Evolutionary conservation across 2,329 filamentous ascomycete species (phyloP), one percentile per base, ranked within the genome.

Genomic region (Paecilomyces sp.): DNA sequence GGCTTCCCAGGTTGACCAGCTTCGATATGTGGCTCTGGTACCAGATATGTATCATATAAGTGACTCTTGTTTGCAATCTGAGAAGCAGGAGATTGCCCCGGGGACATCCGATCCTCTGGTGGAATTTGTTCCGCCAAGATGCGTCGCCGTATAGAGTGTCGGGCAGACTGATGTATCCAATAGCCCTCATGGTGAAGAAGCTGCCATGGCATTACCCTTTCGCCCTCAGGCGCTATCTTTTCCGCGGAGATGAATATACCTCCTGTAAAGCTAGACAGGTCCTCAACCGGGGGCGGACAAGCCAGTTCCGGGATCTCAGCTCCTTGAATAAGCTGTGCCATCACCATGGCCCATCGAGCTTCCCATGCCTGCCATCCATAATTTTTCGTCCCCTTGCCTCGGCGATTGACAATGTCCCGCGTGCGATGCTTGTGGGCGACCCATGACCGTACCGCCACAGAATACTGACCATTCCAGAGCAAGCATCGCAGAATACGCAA

Each of bases 281-380:
- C 64, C 41, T 67, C 60, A 34, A 66, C 61, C 30, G 60, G 62
- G 31, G 71, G 68, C 50, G 72, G 62, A 33, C 72, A 69, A 22
- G 70, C 70, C 61, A 83, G 78, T 0, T 74, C 66, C 3, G 80
- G 78, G 18, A 85, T 66, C 18, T 81, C 77, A 25, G 82, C 80
- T 56, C 80, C 77, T 53, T 79, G 77, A 18, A 88, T 80, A 4
- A 86, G 73, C 62, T 88, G 77, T 3, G 83, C 84, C 82, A 88
- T 87, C 30, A 82, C 75, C 62, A 79, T 77, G 15, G 84, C 82
- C 86, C 85, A 88, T 59, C 90, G 84, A 50, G 90, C 87, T 76
- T 96, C 89, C 92, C 93, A 99, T 1, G 93, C 92, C 68, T 91
- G 85, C 90, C 92, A 97, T 5, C 91, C 91, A 72, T 97, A 97